phyloP scores from a whole-genome alignment of 352 stramenopile genomes.

The Elongisporangium senticosum region DNA sequence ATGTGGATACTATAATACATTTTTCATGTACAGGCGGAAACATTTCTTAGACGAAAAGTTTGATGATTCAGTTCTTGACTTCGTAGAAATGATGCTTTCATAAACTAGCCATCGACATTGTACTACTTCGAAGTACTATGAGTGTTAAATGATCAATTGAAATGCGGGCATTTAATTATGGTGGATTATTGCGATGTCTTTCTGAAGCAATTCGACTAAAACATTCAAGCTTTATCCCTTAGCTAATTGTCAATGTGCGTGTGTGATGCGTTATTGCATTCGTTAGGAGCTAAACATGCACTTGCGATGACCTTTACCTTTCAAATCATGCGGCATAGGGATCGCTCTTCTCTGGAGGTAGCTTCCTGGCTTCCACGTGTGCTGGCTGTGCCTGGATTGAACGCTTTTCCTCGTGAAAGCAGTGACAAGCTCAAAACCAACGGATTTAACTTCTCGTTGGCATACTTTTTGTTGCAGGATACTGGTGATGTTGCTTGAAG shows the following conservation, averaged over 20 bases:
- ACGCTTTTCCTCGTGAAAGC: not conserved
- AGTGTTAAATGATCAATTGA: not conserved
- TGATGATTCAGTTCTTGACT: slow-evolving; percentile 45
- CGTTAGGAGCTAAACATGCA: not conserved
- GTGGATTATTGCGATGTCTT: not conserved
- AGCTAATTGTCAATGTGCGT: not conserved
- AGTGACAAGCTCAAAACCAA: not conserved
- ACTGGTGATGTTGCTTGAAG: not conserved
- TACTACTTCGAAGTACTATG: not conserved
- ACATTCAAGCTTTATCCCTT: not conserved
- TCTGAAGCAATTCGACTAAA: not conserved
- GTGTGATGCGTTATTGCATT: not conserved
- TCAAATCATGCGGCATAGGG: not conserved
- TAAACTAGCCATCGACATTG: slow-evolving; percentile 11
- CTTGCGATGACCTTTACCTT: not conserved
- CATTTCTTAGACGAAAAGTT: slow-evolving; percentile 43
- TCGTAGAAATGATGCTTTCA: slow-evolving; percentile 58
- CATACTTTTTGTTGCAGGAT: not conserved
- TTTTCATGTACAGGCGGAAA: slow-evolving; percentile 23
- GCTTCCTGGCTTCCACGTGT: too few species aligned
- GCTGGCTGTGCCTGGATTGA: not conserved
- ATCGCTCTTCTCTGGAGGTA: not conserved
- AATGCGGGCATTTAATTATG: not conserved
- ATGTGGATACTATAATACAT: not conserved
- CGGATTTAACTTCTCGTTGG: not conserved